These are phyloP conservation scores for Trypanosoma caninum DNA, from an alignment of 208 protist genomes.

Conservation along the genomic window DNA sequence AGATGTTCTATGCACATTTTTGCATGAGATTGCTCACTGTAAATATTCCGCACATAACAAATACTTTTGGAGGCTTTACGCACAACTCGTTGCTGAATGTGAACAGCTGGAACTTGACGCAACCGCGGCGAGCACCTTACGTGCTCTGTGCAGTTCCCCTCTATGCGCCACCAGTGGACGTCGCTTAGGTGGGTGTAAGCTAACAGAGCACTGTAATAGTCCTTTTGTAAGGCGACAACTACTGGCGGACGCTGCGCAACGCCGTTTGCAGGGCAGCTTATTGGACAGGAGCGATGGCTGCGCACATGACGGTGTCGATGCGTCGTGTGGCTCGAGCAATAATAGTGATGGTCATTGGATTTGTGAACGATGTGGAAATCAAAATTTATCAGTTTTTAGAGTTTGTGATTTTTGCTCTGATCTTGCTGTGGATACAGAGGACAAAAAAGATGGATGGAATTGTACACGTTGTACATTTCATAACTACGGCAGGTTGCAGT, in stretches of 20 bases:
- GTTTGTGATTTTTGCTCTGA: slow-evolving; percentile 23
- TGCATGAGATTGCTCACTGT: slow-evolving; percentile 90
- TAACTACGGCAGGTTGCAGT: slow-evolving; percentile 21
- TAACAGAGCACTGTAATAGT: neutral
- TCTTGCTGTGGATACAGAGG: neutral
- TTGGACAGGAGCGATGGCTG: slow-evolving; percentile 3
- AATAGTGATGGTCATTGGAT: neutral
- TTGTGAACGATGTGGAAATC: slow-evolving; percentile 14
- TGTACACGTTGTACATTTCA: slow-evolving; percentile 38
- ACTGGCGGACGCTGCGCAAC: slow-evolving; percentile 18
- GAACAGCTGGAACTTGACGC: slow-evolving; percentile 54
- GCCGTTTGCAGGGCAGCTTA: neutral
- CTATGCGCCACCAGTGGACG: neutral
- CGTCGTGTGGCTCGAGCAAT: neutral
- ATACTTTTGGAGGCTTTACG: slow-evolving; percentile 75
- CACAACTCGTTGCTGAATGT: slow-evolving; percentile 70
- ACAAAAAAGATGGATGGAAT: slow-evolving; percentile 21
- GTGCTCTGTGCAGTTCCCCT: too few relatives aligned
- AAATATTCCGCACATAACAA: slow-evolving; percentile 53
- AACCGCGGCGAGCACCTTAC: too few relatives aligned
- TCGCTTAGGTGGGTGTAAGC: slow-evolving; percentile 15
- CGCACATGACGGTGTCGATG: neutral
- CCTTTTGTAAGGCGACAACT: neutral
- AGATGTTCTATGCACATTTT: slow-evolving; percentile 77
- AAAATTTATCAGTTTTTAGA: neutral